phyloP scores from a whole-genome alignment of 2,329 filamentous ascomycete genomes.

The Pyrenochaeta sp. region DNA sequence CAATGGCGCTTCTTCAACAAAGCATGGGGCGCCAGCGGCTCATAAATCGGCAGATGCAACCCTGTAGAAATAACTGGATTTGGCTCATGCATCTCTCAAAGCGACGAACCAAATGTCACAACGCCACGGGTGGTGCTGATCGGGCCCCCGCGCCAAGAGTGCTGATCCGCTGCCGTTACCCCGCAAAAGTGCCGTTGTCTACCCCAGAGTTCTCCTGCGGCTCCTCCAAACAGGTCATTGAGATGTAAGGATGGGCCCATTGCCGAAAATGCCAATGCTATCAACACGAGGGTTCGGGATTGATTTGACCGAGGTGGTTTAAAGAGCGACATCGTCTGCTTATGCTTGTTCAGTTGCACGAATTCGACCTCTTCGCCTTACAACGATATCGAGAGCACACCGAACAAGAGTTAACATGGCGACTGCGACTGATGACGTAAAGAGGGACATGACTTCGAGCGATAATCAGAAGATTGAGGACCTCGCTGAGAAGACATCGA shows the following conservation, averaged over 20 bases:
- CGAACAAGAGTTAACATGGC: slow-evolving; percentile 4
- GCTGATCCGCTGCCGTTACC: slow-evolving; percentile 25
- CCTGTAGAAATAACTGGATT: slow-evolving; percentile 3
- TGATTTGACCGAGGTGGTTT: slow-evolving; percentile 21
- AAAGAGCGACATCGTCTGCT: slow-evolving; percentile 4
- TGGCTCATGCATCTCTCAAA: neutral
- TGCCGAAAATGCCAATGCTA: slow-evolving; percentile 18
- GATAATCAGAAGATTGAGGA: slow-evolving; percentile 33
- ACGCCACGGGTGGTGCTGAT: slow-evolving; percentile 10
- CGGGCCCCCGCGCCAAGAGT: slow-evolving; percentile 3
- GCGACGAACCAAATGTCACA: slow-evolving; percentile 18
- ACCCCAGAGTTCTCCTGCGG: slow-evolving; percentile 25
- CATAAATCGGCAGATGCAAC: slow-evolving; percentile 15
- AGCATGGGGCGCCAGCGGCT: slow-evolving; percentile 7
- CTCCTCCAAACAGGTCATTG: slow-evolving; percentile 12
- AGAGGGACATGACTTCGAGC: slow-evolving; percentile 12
- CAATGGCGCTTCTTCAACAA: slow-evolving; percentile 6
- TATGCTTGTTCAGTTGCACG: neutral
- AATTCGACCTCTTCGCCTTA: neutral
- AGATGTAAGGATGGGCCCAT: slow-evolving; percentile 8
- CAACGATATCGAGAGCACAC: neutral
- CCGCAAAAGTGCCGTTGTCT: slow-evolving; percentile 24
- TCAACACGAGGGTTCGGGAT: slow-evolving; percentile 16
- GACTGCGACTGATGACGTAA: slow-evolving; percentile 25
- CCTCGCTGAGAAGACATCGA: slow-evolving; percentile 35